Evolutionary conservation across 2,329 filamentous ascomycete genomes (phyloP).

Genomic region (Phialophora macrospora): DNA sequence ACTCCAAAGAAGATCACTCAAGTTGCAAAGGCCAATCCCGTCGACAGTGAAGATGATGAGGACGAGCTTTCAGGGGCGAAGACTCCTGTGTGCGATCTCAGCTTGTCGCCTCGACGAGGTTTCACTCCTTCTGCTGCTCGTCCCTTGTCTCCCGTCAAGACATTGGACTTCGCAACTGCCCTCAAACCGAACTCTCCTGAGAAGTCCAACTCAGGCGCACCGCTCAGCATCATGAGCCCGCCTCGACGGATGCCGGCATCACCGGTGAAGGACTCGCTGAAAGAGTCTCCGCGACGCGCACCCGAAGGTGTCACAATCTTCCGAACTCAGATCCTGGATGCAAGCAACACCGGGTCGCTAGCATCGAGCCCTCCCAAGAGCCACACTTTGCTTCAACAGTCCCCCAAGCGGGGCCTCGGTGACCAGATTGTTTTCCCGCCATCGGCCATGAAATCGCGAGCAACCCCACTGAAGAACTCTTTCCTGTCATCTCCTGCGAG

Average conservation of each 20-base stretch:
- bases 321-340: slow-evolving; percentile 25
- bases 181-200: slow-evolving; percentile 35
- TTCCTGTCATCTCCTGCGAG: slow-evolving; percentile 53
- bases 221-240: slow-evolving; percentile 50
- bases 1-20: slow-evolving; percentile 57
- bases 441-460: slow-evolving; percentile 43
- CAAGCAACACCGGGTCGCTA: slow-evolving; percentile 8
- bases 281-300: slow-evolving; percentile 48
- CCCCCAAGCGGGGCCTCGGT: slow-evolving; percentile 50
- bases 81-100: slow-evolving; percentile 43
- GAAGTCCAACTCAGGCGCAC: slow-evolving; percentile 45
- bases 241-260: slow-evolving; percentile 52
- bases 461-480: slow-evolving; percentile 47
- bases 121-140: slow-evolving; percentile 40
- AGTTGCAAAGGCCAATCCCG: slow-evolving; percentile 48
- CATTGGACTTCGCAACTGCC: slow-evolving; percentile 45
- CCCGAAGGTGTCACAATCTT: slow-evolving; percentile 38
- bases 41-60: slow-evolving; percentile 45
- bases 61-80: slow-evolving; percentile 50
- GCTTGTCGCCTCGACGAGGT: slow-evolving; percentile 45
- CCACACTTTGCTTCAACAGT: slow-evolving; percentile 50
- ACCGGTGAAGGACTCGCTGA: slow-evolving; percentile 50
- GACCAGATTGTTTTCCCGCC: slow-evolving; percentile 45
- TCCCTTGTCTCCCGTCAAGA: slow-evolving; percentile 46
- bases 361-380: slow-evolving; percentile 24